Evolutionary conservation across 2,329 filamentous ascomycete genomes (phyloP), one percentile per base, ranked within the genome.

Genomic region (Sclerotiophoma versabilis): DNA sequence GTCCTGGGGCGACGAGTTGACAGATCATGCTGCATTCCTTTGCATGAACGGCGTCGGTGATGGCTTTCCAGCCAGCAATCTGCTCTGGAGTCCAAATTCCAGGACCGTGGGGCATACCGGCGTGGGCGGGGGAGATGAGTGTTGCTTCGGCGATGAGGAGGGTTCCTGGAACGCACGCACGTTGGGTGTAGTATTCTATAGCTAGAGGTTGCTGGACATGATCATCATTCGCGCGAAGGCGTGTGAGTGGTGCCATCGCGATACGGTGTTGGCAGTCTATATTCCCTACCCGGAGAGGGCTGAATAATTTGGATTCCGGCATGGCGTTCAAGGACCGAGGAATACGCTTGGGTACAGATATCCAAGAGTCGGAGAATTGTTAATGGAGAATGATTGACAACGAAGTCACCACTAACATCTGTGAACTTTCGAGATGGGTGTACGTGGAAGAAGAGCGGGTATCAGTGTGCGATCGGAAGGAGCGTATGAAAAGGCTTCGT

Each of bases 1-100:
- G 81, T 2, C 87, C 86, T 5, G 84, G 75, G 0, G 80, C 81
- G 77, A 84, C 88, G 0, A 90, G 76, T 65, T 90, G 87, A 2
- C 80, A 71, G 70, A 79, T 87, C 42, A 89, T 85, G 64, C 78
- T 83, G 15, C 79, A 81, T 5, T 81, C 82, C 60, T 85, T 86
- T 14, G 76, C 77, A 67, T 91, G 87, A 0, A 90, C 84, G 0
- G 81, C 83, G 22, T 85, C 80, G 2, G 82, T 85, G 27, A 89
- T 75, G 10, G 78, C 70, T 57, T 80, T 83, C 87, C 87, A 90
- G 0, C 75, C 81, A 1, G 75, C 77, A 33, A 87, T 63, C 23
- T 68, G 65, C 9, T 45, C 51, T 0, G 78, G 68, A n/a, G 67
- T 81, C 65, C 77, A 87, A 63, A 87, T 82, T 17, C 84, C 85